Conservation (phyloP, 306 rosid species). For the Rubus idaeus region DNA sequence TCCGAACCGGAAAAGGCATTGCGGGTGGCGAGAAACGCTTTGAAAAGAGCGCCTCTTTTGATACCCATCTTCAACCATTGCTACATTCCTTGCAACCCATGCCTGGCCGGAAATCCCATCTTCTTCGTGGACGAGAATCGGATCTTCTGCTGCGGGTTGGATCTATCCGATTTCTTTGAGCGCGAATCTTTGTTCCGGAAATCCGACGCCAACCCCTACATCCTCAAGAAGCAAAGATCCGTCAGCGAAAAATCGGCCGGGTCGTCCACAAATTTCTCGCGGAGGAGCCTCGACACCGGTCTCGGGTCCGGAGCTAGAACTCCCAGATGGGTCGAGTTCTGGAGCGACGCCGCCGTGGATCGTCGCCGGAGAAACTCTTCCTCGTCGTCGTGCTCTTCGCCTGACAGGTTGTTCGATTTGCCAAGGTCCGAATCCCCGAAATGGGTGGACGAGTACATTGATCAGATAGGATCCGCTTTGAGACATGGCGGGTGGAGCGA, state of each 20-base stretch:
- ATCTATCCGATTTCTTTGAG: conserved; percentile 91
- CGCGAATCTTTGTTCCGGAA: conserved; percentile 65
- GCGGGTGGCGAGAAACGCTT: conserved; percentile 68
- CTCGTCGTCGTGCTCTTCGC: conserved; percentile 53
- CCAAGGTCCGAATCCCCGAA: conserved; percentile 50
- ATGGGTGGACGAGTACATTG: conserved; percentile 87
- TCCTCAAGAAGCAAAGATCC: conserved; percentile 70
- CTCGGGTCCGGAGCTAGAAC: conserved; percentile 56
- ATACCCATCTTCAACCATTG: conserved; percentile 93
- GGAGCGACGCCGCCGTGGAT: conserved; percentile 89
- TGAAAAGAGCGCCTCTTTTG: conserved; percentile 91
- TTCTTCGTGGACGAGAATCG: conserved; percentile 90
- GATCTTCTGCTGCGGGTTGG: conserved; percentile 87
- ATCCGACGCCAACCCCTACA: conserved; percentile 50
- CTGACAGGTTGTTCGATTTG: conserved; percentile 71
- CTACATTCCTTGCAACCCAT: conserved; percentile 95
- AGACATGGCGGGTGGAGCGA: conserved; percentile 88
- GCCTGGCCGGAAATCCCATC: conserved; percentile 85
- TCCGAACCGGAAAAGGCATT: conserved; percentile 83
- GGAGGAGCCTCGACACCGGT: conserved; percentile 73
- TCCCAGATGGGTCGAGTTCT: conserved; percentile 98
- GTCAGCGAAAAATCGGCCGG: conserved; percentile 77
- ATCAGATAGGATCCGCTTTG: conserved; percentile 71
- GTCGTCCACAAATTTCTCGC: conserved; percentile 53
- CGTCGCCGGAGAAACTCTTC: conserved; percentile 67